A percentile compares a stretch with the other conserved stretches of the same genome.
phyloP scores from a whole-genome alignment of 2,329 filamentous ascomycete species.

The Macrophomina pseudophaseolina region DNA sequence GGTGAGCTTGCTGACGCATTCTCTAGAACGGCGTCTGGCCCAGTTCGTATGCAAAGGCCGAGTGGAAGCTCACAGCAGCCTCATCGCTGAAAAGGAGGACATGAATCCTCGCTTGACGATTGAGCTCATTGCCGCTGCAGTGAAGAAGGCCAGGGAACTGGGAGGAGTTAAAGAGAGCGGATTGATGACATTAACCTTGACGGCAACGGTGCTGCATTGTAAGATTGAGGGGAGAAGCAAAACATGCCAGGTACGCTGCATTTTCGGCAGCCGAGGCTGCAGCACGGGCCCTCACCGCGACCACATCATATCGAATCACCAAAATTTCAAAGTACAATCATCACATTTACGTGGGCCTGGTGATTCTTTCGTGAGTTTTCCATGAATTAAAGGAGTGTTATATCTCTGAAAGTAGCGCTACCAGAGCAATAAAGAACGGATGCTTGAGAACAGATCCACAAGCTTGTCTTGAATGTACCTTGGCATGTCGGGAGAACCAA shows the following conservation, averaged over 20 bases:
- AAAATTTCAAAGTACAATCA: no score
- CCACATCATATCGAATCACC: no score
- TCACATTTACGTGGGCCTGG: background rate
- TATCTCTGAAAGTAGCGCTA: background rate
- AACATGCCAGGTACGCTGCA: no score
- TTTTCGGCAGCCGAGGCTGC: no score
- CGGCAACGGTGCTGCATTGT: no score
- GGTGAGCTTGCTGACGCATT: background rate
- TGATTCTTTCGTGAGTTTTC: background rate
- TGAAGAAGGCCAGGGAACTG: background rate
- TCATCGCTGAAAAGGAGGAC: constrained; percentile 9
- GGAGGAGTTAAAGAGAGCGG: background rate
- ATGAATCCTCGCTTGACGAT: background rate
- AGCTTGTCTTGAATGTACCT: background rate
- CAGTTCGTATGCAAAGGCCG: background rate
- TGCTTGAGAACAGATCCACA: background rate
- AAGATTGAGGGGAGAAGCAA: no score
- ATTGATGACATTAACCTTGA: background rate
- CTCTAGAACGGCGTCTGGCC: constrained; percentile 14
- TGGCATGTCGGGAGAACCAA: no score
- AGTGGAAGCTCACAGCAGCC: constrained; percentile 12
- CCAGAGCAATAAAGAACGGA: constrained; percentile 18
- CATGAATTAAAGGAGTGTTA: background rate
- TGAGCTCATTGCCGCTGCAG: background rate
- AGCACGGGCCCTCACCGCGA: no score